Base-by-base conservation (phyloP, 2,329 filamentous ascomycete species). In the Pseudogymnoascus sp. region DNA sequence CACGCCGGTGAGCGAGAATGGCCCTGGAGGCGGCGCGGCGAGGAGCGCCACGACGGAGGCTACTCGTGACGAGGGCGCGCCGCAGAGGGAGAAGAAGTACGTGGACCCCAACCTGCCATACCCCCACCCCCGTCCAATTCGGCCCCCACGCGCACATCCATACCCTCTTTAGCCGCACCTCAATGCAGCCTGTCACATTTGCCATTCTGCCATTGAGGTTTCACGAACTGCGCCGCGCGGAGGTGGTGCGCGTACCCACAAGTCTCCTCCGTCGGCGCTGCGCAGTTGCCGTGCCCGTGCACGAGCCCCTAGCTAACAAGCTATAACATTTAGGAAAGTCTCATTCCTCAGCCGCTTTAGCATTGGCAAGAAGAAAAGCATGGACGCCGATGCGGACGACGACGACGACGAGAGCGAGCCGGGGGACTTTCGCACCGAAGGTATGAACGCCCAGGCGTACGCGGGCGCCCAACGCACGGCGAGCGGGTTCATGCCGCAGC, bases 321-420 rank as follows among this genome's bases (percentile, higher is more conserved):
- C 21, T 15, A 37, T 31, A 61, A 62, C 69, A 96, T 89, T 74
- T n/a, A 97, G 96, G 77, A 88, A 89, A 29, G 85, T 88, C 15
- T 96, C 92, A 12, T 96, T 99, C 72, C 83, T 99, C 29, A 95
- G 91, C 74, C 89, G 92, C 61, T 81, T 87, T 61, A 81, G 80
- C 69, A 86, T 97, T 74, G 82, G 83, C 65, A 82, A 81, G 64
- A 92, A 91, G 77, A 95, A 88, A 75, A 91, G 89, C 72, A 84
- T 85, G 64, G 67, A 70, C 13, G 39, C 66, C 45, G 77, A 81
- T 29, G 80, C 82, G 62, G 79, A 80, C 42, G 72, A 76, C 60
- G 79, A 80, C 59, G 84, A 86, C 67, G 85, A 87, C 74, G 87
- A 84, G 69, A 91, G 88, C 1, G 90, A 92, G 69, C 74, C 85